phyloP scores from a whole-genome alignment of 768 basidiomycete genomes.

The Leccinum aurantiacum region DNA sequence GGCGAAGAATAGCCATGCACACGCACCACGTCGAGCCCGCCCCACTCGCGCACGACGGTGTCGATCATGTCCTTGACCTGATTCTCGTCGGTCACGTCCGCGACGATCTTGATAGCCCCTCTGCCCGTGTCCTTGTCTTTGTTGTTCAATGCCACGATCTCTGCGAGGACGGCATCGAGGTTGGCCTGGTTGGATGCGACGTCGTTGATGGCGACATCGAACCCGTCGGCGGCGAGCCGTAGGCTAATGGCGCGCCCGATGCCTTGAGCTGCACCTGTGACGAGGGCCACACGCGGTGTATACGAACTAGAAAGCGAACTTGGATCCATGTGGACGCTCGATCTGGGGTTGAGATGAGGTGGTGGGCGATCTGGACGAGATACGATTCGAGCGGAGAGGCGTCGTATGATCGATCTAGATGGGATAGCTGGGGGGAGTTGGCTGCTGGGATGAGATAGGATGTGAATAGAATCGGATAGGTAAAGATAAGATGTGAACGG shows the following conservation, averaged over 20 bases:
- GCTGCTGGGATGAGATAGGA: background rate
- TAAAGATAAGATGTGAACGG: background rate
- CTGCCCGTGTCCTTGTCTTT: background rate
- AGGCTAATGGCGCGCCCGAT: slow-evolving; percentile 49
- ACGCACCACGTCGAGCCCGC: slow-evolving; percentile 17
- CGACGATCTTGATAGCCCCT: background rate
- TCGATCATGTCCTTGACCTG: slow-evolving; percentile 18
- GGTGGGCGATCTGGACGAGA: background rate
- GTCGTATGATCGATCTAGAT: background rate
- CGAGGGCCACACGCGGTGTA: slow-evolving; percentile 34
- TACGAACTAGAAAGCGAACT: background rate
- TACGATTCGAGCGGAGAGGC: background rate
- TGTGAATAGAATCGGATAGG: background rate
- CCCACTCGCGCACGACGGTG: slow-evolving; percentile 3
- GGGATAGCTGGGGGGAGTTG: background rate
- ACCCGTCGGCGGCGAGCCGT: slow-evolving; percentile 44
- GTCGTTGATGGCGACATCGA: slow-evolving; percentile 48
- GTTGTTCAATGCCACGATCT: background rate
- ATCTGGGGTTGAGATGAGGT: background rate
- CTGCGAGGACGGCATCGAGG: slow-evolving; percentile 3
- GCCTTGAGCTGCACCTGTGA: slow-evolving; percentile 48
- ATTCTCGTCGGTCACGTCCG: slow-evolving; percentile 6
- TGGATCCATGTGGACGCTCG: background rate
- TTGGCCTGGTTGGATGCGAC: slow-evolving; percentile 17
- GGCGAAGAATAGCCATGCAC: background rate